Conservation (phyloP, 345 rosid genomes). For the Noccaea bulbosa region DNA sequence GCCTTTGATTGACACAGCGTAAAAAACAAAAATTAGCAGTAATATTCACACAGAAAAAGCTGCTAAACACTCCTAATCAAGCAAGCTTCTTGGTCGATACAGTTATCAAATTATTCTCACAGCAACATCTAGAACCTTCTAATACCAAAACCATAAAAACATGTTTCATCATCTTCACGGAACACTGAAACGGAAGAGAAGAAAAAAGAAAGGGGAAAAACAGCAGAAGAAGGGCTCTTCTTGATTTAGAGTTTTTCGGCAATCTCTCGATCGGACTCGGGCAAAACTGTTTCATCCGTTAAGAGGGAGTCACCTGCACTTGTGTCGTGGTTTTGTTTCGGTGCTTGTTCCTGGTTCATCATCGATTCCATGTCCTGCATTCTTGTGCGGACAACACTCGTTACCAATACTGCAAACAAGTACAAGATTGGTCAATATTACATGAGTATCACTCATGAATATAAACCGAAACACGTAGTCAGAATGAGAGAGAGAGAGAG, state of each 20-base stretch:
- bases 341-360: conserved; percentile 49
- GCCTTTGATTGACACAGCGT: neutral
- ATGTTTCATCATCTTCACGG: conserved; percentile 1
- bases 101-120: conserved; percentile 6
- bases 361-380: conserved; percentile 63
- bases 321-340: conserved; percentile 27
- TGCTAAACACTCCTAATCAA: conserved; percentile 1
- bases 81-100: conserved; percentile 8
- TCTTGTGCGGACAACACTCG: conserved; percentile 73
- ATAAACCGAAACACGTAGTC: neutral
- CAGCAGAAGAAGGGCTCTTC: conserved; percentile 14
- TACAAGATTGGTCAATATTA: neutral
- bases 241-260: conserved; percentile 41
- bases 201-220: neutral
- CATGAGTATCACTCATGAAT: neutral
- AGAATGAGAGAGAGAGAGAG: neutral
- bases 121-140: neutral
- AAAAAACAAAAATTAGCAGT: neutral
- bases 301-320: conserved; percentile 30
- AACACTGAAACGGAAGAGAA: conserved; percentile 1
- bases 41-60: conserved; percentile 4
- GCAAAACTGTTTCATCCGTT: conserved; percentile 31
- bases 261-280: conserved; percentile 47
- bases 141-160: conserved; percentile 3
- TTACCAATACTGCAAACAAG: conserved; percentile 61